Evolutionary conservation across 805 yeast genomes (phyloP).

Genomic region (Kluyveromyces lactis): DNA sequence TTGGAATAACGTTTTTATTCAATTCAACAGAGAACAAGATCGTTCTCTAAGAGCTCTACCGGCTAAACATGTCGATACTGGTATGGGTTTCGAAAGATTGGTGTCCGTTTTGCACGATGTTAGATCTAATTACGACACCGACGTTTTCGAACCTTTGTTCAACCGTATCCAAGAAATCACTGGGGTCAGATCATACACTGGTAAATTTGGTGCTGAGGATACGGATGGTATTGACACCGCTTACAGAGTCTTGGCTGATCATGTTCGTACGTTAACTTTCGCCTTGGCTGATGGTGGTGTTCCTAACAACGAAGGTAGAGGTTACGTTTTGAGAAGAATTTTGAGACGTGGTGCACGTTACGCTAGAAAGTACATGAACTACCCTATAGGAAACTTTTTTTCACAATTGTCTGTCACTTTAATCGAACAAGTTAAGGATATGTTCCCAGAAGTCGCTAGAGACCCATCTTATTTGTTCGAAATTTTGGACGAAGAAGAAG

Average conservation of each 20-base stretch:
- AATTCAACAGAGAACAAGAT: conserved; percentile 90
- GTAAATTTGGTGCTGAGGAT: conserved; percentile 90
- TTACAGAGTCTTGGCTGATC: conserved; percentile 96
- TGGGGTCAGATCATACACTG: conserved; percentile 84
- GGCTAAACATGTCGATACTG: conserved; percentile 94
- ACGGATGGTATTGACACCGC: conserved; percentile 95
- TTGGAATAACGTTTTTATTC: conserved; percentile 97
- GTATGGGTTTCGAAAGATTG: conserved; percentile 97
- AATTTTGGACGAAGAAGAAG: conserved; percentile 92
- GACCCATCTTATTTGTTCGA: conserved; percentile 73
- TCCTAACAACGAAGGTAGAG: conserved; percentile 98
- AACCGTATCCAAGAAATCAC: conserved; percentile 83
- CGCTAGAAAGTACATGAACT: conserved; percentile 91
- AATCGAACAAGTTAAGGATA: conserved; percentile 75
- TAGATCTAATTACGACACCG: conserved; percentile 92
- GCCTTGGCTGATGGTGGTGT: conserved; percentile 99
- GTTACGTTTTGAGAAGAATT: conserved; percentile 94
- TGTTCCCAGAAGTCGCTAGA: conserved; percentile 84
- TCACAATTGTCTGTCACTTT: conserved; percentile 88
- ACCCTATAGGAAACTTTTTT: conserved; percentile 91
- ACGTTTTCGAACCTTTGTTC: conserved; percentile 88
- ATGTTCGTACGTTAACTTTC: conserved; percentile 91
- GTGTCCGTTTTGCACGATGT: conserved; percentile 91
- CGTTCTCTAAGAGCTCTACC: conserved; percentile 76
- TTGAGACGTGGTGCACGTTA: conserved; percentile 97